Base-by-base conservation (phyloP, 257 asterid species). In the Ophiorrhiza pumila region DNA sequence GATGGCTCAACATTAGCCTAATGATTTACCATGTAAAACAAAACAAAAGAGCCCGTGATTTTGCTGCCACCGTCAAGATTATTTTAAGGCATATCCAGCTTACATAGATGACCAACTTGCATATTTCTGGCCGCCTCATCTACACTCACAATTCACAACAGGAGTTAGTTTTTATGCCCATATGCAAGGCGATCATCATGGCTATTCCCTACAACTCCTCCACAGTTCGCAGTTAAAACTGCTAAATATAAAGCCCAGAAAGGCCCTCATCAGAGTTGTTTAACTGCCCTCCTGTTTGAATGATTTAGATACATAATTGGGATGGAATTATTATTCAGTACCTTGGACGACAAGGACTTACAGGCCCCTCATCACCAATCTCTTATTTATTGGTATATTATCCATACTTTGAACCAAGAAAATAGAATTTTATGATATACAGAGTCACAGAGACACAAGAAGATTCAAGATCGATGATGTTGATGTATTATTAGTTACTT, bases 371-470 rank as follows among this genome's bases (percentile, higher is more conserved):
- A 66, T 43, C 77, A 72, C 76, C 74, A 67, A 67, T 69, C 73
- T 41, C 71, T 63, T 76, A 62, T 52, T 66, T 65, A 69, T 39
- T 65, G 45, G 25, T 64, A 41, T 20, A 55, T 63, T 49, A 42
- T 69, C 73, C 79, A 65, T 43, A 39, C 22, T 55, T 45, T 31
- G 69, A 59, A 32, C 60, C 76, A 72, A 45, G 52, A n/a, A 39
- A 46, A 58, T 50, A n/a, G n/a, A n/a, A n/a, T 55, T 74, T 71
- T 75, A 46, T 75, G 57, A 25, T 57, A 71, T 7, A n/a, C n/a
- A n/a, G n/a, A n/a, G n/a, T n/a, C n/a, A n/a, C n/a, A n/a, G n/a
- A 74, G 27, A 10, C 58, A 74, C 79, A 70, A 55, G 74, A 41
- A 63, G 56, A 17, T n/a, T 31, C 45, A 65, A 37, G 74, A n/a